Percentiles rank a stretch among this genome's conserved stretches.
Evolutionary conservation across 2,329 filamentous ascomycete genomes (phyloP).

Genomic region (Xylaria sp.): DNA sequence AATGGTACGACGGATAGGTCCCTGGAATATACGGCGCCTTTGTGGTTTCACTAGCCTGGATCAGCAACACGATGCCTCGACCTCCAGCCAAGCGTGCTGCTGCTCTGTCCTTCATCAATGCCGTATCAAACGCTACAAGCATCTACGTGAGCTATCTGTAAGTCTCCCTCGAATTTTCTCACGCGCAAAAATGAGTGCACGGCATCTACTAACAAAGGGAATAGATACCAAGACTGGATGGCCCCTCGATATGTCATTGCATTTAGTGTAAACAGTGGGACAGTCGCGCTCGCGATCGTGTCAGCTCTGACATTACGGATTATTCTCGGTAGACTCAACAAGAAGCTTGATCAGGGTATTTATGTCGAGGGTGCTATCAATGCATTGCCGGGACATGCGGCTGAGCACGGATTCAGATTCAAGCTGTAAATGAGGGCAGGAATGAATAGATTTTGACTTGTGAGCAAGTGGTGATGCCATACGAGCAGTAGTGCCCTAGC

Average conservation of each 20-base stretch:
- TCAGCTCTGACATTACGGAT: slow-evolving; percentile 71
- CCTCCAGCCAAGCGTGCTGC: slow-evolving; percentile 78
- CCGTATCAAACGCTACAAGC: slow-evolving; percentile 73
- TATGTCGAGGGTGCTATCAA: slow-evolving; percentile 67
- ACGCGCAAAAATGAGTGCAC: background rate
- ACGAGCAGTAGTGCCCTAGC: background rate
- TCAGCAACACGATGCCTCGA: slow-evolving; percentile 78
- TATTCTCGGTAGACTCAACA: slow-evolving; percentile 73
- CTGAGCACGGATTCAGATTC: slow-evolving; percentile 73
- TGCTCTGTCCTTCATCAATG: slow-evolving; percentile 80
- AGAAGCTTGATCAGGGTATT: slow-evolving; percentile 74
- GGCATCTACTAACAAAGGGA: slow-evolving; percentile 52
- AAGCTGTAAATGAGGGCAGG: slow-evolving; percentile 57
- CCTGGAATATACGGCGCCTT: slow-evolving; percentile 73
- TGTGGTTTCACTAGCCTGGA: slow-evolving; percentile 78
- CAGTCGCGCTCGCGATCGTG: slow-evolving; percentile 71
- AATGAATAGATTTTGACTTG: no score
- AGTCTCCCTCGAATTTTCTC: background rate
- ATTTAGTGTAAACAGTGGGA: slow-evolving; percentile 75
- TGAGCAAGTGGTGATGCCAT: no score
- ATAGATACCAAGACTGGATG: slow-evolving; percentile 70
- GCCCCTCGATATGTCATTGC: slow-evolving; percentile 63
- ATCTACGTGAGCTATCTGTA: slow-evolving; percentile 67
- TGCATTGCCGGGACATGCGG: slow-evolving; percentile 65
- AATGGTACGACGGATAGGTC: slow-evolving; percentile 50